These are phyloP conservation scores for Penicillium angulare DNA, from an alignment of 495 filamentous ascomycete species.

Conservation along the genomic window DNA sequence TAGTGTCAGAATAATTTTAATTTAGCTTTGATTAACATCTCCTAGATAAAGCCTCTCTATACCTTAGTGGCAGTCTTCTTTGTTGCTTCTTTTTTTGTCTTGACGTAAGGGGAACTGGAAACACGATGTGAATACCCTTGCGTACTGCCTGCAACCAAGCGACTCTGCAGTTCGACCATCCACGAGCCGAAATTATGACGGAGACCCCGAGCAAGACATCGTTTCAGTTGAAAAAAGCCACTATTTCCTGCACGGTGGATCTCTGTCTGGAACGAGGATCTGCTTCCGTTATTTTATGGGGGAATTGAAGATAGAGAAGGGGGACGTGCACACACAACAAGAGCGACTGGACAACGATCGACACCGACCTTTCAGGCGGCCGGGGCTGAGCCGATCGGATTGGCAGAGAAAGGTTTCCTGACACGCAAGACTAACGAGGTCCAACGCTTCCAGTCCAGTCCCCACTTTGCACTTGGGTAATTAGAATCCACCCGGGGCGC, in stretches of 20 bases:
- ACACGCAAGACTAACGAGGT: too few relatives aligned
- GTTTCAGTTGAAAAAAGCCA: not conserved
- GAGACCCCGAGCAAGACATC: not conserved
- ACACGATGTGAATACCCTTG: not conserved
- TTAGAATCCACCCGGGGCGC: slow-evolving; percentile 8
- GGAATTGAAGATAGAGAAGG: not conserved
- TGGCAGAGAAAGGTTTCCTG: too few relatives aligned
- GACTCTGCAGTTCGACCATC: slow-evolving; percentile 3
- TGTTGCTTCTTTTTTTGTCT: not conserved
- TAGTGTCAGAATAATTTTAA: slow-evolving; percentile 7
- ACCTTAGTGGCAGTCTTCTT: too few relatives aligned
- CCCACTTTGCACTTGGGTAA: slow-evolving; percentile 9
- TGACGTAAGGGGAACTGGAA: not conserved
- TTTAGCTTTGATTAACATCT: not conserved
- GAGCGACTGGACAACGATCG: slow-evolving; percentile 5
- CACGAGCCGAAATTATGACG: slow-evolving; percentile 2
- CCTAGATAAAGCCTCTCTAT: not conserved
- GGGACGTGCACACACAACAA: too few relatives aligned
- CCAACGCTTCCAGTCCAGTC: too few relatives aligned
- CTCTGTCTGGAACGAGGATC: not conserved
- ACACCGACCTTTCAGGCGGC: slow-evolving; percentile 6
- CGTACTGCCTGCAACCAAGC: not conserved
- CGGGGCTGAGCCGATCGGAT: not conserved
- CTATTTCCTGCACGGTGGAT: not conserved
- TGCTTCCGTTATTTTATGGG: not conserved